Evolutionary conservation across 345 rosid genomes (phyloP), one percentile per base, ranked within the genome.

Genomic region (Citrus glauca): DNA sequence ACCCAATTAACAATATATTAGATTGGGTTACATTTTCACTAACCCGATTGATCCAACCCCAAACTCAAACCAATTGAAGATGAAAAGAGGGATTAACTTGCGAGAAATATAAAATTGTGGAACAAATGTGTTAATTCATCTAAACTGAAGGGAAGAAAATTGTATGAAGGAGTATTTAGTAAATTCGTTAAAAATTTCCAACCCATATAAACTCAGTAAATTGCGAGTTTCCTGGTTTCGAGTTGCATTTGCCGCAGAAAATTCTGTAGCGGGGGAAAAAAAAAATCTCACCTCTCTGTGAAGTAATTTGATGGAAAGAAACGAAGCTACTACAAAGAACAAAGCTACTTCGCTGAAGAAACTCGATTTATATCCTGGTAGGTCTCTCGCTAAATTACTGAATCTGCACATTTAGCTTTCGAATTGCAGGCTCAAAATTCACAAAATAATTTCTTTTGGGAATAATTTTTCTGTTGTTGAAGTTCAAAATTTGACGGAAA

Each of bases 321-420:
- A 69, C 42, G 82, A 81, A 75, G 74, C 87, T 35, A 63, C 87
- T 30, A 69, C 71, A 37, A 64, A 77, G 37, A 76, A 81, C 56
- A 59, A 87, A 7, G 22, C 83, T n/a, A n/a, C 37, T 57, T 87
- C 89, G 17, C 64, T 88, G 57, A 85, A 83, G 83, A 83, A 84
- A 59, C 89, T 87, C n/a, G 85, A 86, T 75, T 79, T 87, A 80
- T 84, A 77, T 78, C 57, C 84, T 81, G 69, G 93, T 90, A 84
- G 75, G 76, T 69, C 10, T 32, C 40, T 4, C 69, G 66, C 73
- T 64, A 38, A 73, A 33, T 65, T 3, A 17, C 19, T 19, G 11
- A 65, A 33, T 65, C 3, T 33, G 0, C 7, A 17, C 2, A 14
- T 6, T 19, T 1, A 6, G 11, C 27, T 19, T 32, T 33, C 45